A percentile compares a stretch with the other conserved stretches of the same genome.
Conservation (phyloP, 768 basidiomycete genomes). For the Melanogaster broomeanus region DNA sequence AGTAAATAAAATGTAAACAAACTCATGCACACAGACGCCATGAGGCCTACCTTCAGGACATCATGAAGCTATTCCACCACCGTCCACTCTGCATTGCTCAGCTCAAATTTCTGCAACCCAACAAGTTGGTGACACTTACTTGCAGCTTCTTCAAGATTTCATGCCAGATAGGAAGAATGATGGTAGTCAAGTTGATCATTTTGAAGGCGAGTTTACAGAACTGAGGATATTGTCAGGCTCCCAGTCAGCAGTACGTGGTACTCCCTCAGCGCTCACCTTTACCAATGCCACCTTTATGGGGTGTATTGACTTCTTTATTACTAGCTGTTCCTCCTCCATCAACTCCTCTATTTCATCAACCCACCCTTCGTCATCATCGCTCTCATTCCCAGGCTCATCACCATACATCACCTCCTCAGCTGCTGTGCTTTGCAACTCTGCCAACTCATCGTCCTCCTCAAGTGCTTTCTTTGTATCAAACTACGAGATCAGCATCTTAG, state of each 20-base stretch:
- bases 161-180: conserved; percentile 21
- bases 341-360: conserved; percentile 17
- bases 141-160: neutral
- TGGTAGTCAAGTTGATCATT: conserved; percentile 21
- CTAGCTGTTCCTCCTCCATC: conserved; percentile 9
- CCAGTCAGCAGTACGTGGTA: neutral
- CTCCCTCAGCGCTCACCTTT: conserved; percentile 1
- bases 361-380: conserved; percentile 15
- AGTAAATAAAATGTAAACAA: no score
- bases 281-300: neutral
- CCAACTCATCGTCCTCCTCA: conserved; percentile 21
- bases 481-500: neutral
- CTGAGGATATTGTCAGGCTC: conserved; percentile 2
- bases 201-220: conserved; percentile 20
- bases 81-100: conserved; percentile 15
- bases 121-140: conserved; percentile 5
- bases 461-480: conserved; percentile 20
- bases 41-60: conserved; percentile 21
- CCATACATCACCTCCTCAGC: neutral
- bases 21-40: neutral
- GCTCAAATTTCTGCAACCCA: conserved; percentile 14
- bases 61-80: conserved; percentile 11
- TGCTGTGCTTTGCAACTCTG: neutral
- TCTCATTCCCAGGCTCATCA: neutral
- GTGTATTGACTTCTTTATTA: conserved; percentile 8